Conservation (phyloP, 2,329 filamentous ascomycete genomes). For the Triangularia setosa region DNA sequence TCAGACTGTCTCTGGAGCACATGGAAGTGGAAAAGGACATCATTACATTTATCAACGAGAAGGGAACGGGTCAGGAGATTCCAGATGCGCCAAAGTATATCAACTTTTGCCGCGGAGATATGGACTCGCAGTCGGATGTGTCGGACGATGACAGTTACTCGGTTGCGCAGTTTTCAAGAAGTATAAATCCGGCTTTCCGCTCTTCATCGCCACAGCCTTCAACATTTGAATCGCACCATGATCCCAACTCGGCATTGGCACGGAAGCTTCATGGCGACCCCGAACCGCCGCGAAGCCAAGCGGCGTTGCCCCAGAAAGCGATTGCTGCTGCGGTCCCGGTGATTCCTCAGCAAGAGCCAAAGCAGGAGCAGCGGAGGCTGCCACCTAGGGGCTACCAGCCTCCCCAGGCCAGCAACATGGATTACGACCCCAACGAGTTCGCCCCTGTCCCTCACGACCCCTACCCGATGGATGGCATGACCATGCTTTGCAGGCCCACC, state of each 20-base stretch:
- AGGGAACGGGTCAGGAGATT: conserved; percentile 92
- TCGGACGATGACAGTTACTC: conserved; percentile 89
- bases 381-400: conserved; percentile 26
- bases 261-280: conserved; percentile 60
- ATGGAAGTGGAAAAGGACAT: conserved; percentile 98
- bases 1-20: conserved; percentile 85
- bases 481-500: conserved; percentile 74
- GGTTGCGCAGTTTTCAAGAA: conserved; percentile 90
- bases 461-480: conserved; percentile 94
- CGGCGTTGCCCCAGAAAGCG: conserved; percentile 42
- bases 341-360: conserved; percentile 17
- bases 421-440: conserved; percentile 56
- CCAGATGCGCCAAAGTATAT: conserved; percentile 97
- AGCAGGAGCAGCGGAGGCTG: conserved; percentile 16
- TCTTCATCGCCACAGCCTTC: conserved; percentile 96
- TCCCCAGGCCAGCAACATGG: conserved; percentile 27
- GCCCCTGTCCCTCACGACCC: conserved; percentile 81
- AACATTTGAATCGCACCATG: conserved; percentile 86
- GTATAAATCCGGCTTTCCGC: conserved; percentile 91
- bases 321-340: conserved; percentile 33
- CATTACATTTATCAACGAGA: conserved; percentile 77
- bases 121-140: conserved; percentile 75
- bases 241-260: conserved; percentile 71
- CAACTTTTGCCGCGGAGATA: conserved; percentile 92
- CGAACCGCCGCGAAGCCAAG: conserved; percentile 48